Evolutionary conservation across 441 rosid genomes (phyloP).

Genomic region (Hura crepitans): DNA sequence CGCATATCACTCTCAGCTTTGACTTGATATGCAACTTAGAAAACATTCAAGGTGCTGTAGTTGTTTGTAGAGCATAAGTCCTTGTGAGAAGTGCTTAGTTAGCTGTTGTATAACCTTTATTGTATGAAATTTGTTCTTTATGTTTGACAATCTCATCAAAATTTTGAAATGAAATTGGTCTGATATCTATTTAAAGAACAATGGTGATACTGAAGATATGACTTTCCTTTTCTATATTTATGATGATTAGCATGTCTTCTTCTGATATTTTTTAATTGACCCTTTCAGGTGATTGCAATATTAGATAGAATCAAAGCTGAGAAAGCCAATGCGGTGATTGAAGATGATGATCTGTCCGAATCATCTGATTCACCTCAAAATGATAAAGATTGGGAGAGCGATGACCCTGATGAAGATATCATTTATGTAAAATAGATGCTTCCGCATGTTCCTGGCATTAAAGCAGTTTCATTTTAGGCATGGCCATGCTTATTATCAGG

Average conservation of each 20-base stretch:
- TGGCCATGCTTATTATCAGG: conserved; percentile 25
- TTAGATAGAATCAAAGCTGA: conserved; percentile 72
- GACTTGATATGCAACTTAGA: background rate
- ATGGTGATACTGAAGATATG: too few relatives aligned
- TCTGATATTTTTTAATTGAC: too few relatives aligned
- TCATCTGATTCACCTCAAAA: conserved; percentile 36
- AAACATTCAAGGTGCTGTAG: background rate
- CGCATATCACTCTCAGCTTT: background rate
- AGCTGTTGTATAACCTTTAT: background rate
- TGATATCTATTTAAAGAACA: too few relatives aligned
- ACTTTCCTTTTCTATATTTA: background rate
- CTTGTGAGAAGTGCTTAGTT: background rate
- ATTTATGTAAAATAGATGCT: conserved; percentile 57
- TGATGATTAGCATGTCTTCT: too few relatives aligned
- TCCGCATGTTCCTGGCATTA: conserved; percentile 5
- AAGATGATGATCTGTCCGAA: conserved; percentile 31
- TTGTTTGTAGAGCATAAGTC: background rate
- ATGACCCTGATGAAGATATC: conserved; percentile 67
- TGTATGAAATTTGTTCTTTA: background rate
- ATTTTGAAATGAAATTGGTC: background rate
- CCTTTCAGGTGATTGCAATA: conserved; percentile 72
- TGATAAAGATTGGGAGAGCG: conserved; percentile 51
- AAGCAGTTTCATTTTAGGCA: conserved; percentile 11
- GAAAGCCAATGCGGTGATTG: conserved; percentile 32
- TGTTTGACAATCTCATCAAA: background rate